Conservation (phyloP, 73 alveolate species). For the Paramecium biaurelia region DNA sequence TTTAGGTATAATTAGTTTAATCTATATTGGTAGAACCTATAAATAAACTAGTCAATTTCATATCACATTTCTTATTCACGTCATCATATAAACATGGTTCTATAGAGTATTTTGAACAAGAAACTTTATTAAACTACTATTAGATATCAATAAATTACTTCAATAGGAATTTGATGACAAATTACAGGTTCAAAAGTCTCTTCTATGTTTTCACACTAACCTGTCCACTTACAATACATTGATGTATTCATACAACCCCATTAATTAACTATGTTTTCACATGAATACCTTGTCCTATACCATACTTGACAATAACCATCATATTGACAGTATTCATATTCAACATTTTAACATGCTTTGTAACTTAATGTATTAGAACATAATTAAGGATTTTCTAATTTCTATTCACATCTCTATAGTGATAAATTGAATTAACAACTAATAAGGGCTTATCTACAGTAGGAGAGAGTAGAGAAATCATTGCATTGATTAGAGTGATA, state of each 20-base stretch:
- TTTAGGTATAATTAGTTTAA: not conserved
- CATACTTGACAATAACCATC: not conserved
- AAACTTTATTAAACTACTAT: not conserved
- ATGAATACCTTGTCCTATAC: not conserved
- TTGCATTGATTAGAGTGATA: not conserved
- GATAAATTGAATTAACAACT: not conserved
- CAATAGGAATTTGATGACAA: not conserved
- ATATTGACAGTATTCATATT: not conserved
- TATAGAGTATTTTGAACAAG: not conserved
- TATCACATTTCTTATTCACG: not conserved
- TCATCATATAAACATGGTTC: not conserved
- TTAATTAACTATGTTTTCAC: not conserved
- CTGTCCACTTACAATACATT: constrained; percentile 28
- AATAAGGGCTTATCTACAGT: not conserved
- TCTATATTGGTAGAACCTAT: not conserved
- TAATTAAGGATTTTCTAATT: not conserved
- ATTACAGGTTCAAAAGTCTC: not conserved
- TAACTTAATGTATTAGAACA: not conserved
- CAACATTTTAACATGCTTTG: not conserved
- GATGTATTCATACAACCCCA: constrained; percentile 11
- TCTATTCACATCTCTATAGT: not conserved
- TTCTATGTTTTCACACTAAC: not conserved
- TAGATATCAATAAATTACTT: not conserved
- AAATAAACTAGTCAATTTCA: not conserved
- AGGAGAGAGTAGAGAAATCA: not conserved